Percentiles rank a stretch among this genome's conserved stretches.
These are phyloP conservation scores for Orbilia quercus DNA, from an alignment of 2,329 filamentous ascomycete genomes.

Conservation along the genomic window DNA sequence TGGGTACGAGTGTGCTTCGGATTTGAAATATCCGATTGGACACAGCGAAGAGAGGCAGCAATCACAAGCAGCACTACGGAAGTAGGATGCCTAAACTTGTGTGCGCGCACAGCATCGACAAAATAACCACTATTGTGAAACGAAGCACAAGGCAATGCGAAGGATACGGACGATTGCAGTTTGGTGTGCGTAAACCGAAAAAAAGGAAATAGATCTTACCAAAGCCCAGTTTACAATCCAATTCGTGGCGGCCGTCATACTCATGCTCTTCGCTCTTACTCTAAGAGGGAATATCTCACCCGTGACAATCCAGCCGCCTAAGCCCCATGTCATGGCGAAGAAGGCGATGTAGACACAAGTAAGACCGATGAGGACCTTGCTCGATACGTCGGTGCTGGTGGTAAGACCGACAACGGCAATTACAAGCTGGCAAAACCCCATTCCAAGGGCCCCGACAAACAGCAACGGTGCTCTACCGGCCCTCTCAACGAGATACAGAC, in stretches of 20 bases:
- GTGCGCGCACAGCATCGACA: slow-evolving; percentile 4
- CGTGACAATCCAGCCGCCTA: slow-evolving; percentile 79
- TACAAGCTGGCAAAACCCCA: slow-evolving; percentile 74
- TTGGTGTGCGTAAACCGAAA: not conserved
- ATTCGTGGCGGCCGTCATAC: slow-evolving; percentile 78
- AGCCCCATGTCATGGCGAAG: slow-evolving; percentile 82
- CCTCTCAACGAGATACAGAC: slow-evolving; percentile 78
- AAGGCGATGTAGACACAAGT: slow-evolving; percentile 81
- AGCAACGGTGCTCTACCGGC: slow-evolving; percentile 80
- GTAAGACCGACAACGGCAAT: slow-evolving; percentile 73
- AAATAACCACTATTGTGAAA: slow-evolving; percentile 24
- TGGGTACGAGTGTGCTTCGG: slow-evolving; percentile 3
- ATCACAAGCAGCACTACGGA: slow-evolving; percentile 23
- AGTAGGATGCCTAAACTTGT: slow-evolving; percentile 46
- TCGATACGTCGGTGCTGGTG: slow-evolving; percentile 68
- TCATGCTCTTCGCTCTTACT: slow-evolving; percentile 79
- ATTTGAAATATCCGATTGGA: slow-evolving; percentile 27
- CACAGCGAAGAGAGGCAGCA: not conserved
- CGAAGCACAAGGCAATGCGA: slow-evolving; percentile 35
- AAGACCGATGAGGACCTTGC: slow-evolving; percentile 73
- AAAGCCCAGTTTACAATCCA: slow-evolving; percentile 84
- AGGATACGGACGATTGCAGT: not conserved
- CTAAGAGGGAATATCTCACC: slow-evolving; percentile 78
- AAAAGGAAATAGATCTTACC: slow-evolving; percentile 60
- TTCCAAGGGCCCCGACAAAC: slow-evolving; percentile 78